Conservation (phyloP, 1,284 basidiomycete genomes). For the Microbotryomycetes sp. region DNA sequence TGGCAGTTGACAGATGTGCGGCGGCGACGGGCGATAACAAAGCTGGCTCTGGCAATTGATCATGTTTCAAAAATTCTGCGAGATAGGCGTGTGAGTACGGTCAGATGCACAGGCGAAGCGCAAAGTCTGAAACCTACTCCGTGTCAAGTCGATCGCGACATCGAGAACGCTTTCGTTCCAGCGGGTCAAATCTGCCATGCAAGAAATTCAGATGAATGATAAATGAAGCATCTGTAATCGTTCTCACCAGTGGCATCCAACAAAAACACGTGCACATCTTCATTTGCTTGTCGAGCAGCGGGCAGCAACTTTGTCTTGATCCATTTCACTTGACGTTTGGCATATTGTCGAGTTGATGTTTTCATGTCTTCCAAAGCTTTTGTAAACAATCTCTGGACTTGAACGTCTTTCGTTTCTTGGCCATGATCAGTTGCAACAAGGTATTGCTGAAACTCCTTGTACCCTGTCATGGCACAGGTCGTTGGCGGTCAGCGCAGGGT, state of each 20-base stretch:
- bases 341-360: slow-evolving; percentile 80
- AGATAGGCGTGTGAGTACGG: slow-evolving; percentile 1
- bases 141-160: slow-evolving; percentile 36
- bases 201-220: background rate
- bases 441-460: slow-evolving; percentile 76
- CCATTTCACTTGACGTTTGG: slow-evolving; percentile 87
- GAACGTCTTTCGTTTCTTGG: slow-evolving; percentile 21
- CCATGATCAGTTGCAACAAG: slow-evolving; percentile 47
- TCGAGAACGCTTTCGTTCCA: slow-evolving; percentile 50
- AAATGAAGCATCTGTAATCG: background rate
- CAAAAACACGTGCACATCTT: slow-evolving; percentile 47
- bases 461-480: slow-evolving; percentile 53
- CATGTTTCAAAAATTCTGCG: slow-evolving; percentile 56
- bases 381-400: slow-evolving; percentile 45
- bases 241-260: slow-evolving; percentile 67
- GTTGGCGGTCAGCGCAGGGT: background rate
- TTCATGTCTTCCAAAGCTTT: slow-evolving; percentile 74
- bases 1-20: slow-evolving; percentile 44
- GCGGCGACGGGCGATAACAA: slow-evolving; percentile 52
- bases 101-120: background rate
- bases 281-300: slow-evolving; percentile 51
- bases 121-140: slow-evolving; percentile 6
- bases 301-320: slow-evolving; percentile 84
- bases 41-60: slow-evolving; percentile 55
- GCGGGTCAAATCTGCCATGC: slow-evolving; percentile 49